Evolutionary conservation across 768 basidiomycete genomes (phyloP), one percentile per base, ranked within the genome.

Genomic region (Leccinum variicolor): DNA sequence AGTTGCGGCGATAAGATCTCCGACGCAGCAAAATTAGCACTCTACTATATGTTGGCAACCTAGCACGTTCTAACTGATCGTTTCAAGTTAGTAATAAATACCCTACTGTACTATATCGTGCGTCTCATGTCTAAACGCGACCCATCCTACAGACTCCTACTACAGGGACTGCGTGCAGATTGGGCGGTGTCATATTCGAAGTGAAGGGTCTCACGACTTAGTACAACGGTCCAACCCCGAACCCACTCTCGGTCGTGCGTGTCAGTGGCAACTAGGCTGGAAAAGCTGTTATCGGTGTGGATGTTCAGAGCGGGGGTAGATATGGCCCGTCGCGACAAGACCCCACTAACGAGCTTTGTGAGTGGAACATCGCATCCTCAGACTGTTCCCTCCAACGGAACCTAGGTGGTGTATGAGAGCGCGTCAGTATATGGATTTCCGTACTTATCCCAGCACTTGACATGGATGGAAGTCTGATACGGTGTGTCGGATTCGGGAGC

Each of bases 391-490:
- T n/a, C 17, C 0, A 64, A 60, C 2, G 71, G 53, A 2, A 64
- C 53, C 65, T 80, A 80, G 13, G 77, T 62, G 51, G 81, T 79
- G 63, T 83, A 85, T 1, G 77, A 75, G 15, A 91, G 71, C 4
- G 86, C 81, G 3, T 86, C 86, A 0, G 75, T 64, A 69, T 84
- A 92, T 0, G 79, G 76, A 61, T 80, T 84, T 0, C 79, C 78
- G 70, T 86, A 86, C 62, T 84, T 85, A 6, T 78, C 73, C 91
- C 90, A 93, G 74, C 90, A 93, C 54, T 80, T 81, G 76, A 66
- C 90, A 92, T 7, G 90, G 86, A 55, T 83, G 74, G 2, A n/a
- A n/a, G n/a, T n/a, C n/a, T n/a, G n/a, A n/a, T n/a, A 29, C 33
- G 6, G 33, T 34, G 34, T 34, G 34, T 34, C 34, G 15, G 34